Evolutionary conservation across 768 basidiomycete species (phyloP), one percentile per base, ranked within the genome.

Genomic region (Gloeophyllum trabeum): DNA sequence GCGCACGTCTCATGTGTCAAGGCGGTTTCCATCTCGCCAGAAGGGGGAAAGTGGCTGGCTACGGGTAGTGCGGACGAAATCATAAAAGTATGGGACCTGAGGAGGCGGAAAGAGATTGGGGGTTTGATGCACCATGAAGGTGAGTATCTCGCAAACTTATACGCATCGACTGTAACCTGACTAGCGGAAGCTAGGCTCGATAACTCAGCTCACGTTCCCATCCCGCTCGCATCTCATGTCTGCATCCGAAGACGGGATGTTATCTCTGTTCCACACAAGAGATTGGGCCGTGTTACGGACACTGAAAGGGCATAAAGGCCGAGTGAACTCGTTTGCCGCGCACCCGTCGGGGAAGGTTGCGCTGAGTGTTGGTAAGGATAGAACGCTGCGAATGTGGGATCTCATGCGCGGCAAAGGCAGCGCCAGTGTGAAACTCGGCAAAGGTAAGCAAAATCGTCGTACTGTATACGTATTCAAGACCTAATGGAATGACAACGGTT

Each of bases 21-120:
- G 55, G 76, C 89, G 7, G 83, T 93, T 23, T 83, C 91, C 2
- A 85, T 88, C 0, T 86, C 86, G 0, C 91, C 91, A 3, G 62
- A 75, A 3, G 91, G 92, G 24, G 91, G 91, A 1, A 97, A 96
- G 63, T 97, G 92, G 91, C 70, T 98, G 13, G 94, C 91, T 5
- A 91, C 85, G 0, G 96, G 92, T 5, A 90, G 89, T 48, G 75
- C 86, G n/a, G 96, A 99, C 56, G 96, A 98, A 59, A 86, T 93
- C 39, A 65, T 98, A 52, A 97, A 97, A 59, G 81, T 99, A 6
- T 99, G 96, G 96, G 92, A 98, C 65, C 60, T 99, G 46, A 72
- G 81, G 42, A 67, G 92, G 54, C 68, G 81, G 59, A 96, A 96
- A 63, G 94, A 99, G 60, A 75, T 99, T 40, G 96, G 96, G 24